A percentile compares a stretch with the other conserved stretches of the same genome.
Conservation (phyloP, 257 asterid species). For the Echites panduratus region DNA sequence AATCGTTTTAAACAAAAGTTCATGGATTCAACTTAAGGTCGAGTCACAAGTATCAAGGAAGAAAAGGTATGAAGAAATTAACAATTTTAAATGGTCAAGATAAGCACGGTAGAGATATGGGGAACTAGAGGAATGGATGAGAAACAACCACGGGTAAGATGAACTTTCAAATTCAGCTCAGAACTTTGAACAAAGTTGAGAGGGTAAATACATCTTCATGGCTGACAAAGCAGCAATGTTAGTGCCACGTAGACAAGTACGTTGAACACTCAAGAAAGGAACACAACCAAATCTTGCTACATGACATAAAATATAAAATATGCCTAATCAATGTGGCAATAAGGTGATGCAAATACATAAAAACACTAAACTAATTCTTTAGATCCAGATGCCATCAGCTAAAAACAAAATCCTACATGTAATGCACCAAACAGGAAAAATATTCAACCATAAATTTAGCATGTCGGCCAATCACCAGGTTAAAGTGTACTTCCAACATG, state of each 20-base stretch:
- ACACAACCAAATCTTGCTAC: neutral
- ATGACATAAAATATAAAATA: neutral
- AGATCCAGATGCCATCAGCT: neutral
- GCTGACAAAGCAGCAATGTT: neutral
- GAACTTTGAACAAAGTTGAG: neutral
- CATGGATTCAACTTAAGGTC: neutral
- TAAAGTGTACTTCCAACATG: neutral
- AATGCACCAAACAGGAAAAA: neutral
- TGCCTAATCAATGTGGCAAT: neutral
- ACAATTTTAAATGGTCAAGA: neutral
- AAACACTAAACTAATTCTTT: neutral
- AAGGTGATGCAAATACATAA: neutral
- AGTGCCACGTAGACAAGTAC: neutral
- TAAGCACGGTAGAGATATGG: neutral
- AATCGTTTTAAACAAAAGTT: neutral
- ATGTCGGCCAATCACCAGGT: too few relatives aligned
- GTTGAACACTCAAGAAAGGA: neutral
- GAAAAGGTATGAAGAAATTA: neutral
- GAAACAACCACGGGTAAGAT: neutral
- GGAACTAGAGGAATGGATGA: neutral
- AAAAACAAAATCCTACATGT: neutral
- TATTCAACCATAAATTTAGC: neutral
- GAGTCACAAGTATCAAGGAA: neutral
- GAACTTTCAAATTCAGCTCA: neutral
- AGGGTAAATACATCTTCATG: neutral